Conservation (phyloP, 1,284 basidiomycete genomes). For the Anthracocystis panici-leucophaei region DNA sequence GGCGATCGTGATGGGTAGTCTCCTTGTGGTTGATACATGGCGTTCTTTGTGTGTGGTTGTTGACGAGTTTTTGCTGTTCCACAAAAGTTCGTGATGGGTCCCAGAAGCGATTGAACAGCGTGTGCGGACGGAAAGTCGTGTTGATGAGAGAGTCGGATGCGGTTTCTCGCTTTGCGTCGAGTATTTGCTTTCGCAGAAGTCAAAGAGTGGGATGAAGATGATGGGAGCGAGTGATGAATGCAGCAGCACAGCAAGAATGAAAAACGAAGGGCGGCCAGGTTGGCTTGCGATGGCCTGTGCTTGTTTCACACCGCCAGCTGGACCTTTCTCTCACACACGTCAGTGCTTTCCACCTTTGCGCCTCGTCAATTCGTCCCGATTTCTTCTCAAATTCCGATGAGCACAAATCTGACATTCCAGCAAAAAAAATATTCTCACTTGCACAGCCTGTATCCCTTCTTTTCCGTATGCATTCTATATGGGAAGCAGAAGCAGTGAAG, state of each 20-base stretch:
- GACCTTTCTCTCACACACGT: neutral
- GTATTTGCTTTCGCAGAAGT: no score
- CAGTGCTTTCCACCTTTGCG: neutral
- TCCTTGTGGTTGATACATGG: slow-evolving; percentile 54
- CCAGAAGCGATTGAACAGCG: neutral
- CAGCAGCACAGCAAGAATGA: no score
- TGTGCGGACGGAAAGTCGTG: no score
- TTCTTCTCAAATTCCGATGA: neutral
- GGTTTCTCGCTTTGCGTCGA: no score
- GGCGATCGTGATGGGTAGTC: slow-evolving; percentile 48
- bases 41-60: neutral
- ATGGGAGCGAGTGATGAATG: no score
- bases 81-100: neutral
- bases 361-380: neutral
- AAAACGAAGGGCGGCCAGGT: neutral
- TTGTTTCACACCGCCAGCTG: slow-evolving; percentile 17
- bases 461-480: no score
- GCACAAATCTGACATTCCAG: no score
- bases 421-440: no score
- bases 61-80: neutral
- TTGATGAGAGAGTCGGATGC: no score
- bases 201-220: no score
- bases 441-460: no score
- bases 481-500: no score
- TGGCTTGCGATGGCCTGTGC: slow-evolving; percentile 20